Conservation (phyloP, 495 filamentous ascomycete genomes). For the Aspergillus sparsus region DNA sequence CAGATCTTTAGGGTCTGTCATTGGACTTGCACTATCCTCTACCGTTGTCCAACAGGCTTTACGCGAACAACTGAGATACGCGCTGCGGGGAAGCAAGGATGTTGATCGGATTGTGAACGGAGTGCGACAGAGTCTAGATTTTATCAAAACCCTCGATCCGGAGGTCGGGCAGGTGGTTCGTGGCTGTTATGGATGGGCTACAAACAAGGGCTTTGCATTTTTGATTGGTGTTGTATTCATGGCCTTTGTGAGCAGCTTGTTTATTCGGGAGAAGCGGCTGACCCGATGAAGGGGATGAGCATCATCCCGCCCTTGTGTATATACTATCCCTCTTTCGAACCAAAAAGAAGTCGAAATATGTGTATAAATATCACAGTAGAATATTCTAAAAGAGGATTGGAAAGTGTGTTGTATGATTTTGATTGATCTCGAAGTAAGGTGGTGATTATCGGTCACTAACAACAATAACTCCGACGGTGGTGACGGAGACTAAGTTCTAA, state of each 20-base stretch:
- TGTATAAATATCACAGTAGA: too few species aligned
- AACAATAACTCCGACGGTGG: not conserved
- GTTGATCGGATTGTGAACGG: conserved; percentile 69
- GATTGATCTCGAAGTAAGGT: not conserved
- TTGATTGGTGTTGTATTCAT: conserved; percentile 46
- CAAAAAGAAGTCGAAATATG: too few species aligned
- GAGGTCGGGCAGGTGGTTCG: conserved; percentile 62
- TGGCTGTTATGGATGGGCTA: conserved; percentile 63
- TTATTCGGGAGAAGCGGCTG: conserved; percentile 46
- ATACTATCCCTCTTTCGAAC: too few species aligned
- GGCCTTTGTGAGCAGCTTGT: conserved; percentile 48
- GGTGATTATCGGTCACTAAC: not conserved
- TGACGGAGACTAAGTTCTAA: not conserved
- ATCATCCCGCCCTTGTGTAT: too few species aligned
- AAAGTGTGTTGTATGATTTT: too few species aligned
- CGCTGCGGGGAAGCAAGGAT: conserved; percentile 57
- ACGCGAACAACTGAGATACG: conserved; percentile 54
- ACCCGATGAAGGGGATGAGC: conserved; percentile 27
- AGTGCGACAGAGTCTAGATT: conserved; percentile 74
- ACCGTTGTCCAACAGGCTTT: conserved; percentile 75
- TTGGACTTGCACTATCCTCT: conserved; percentile 69
- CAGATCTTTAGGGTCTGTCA: conserved; percentile 75
- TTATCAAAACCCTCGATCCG: conserved; percentile 67
- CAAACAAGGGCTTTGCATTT: conserved; percentile 49
- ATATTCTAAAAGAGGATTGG: too few species aligned